Evolutionary conservation across 169 alveolate species (phyloP), one percentile per base, ranked within the genome.

Genomic region (Sarcocystis neurona): DNA sequence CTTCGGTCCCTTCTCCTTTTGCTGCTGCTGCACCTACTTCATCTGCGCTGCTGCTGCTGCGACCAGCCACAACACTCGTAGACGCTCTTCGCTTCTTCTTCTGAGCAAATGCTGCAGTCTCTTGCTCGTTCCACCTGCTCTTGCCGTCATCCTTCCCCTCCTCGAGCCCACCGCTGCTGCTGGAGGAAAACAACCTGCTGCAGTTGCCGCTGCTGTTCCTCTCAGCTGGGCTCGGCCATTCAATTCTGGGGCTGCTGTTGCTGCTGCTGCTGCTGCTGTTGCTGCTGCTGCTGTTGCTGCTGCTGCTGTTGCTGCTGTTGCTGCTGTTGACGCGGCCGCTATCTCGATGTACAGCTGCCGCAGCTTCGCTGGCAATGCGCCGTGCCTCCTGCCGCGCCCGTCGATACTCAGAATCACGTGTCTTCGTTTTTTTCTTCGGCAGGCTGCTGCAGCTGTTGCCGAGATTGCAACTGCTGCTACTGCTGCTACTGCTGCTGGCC

Each of bases 341-440:
- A 1, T 2, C 43, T 2, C 43, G 20, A 37, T 63, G 44, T 2
- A 37, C 41, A 20, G n/a, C 27, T n/a, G 6, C 60, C 6, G 60
- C 60, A 10, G 6, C 27, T 15, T 63, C 75, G 8, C 75, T 1
- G 44, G 75, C 75, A 43, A 63, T 37, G 10, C 75, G 10, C 44
- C 75, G 39, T 15, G 75, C 75, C 41, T 63, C 75, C 32, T 63
- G 75, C 12, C 75, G 75, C 1, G 2, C 18, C 43, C 43, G 27
- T n/a, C 75, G 10, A n/a, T 63, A 63, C 75, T 10, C 75, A 20
- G 75, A 63, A n/a, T 63, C 75, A 30, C 75, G 39, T 10, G 75
- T 20, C 6, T 63, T 63, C 75, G 32, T n/a, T 63, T 63, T 63
- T n/a, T 63, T 63, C 75, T n/a, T 63, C 75, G n/a, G n/a, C n/a